Base-by-base conservation (phyloP, 2,329 filamentous ascomycete genomes). In the Falciphora oryzae region DNA sequence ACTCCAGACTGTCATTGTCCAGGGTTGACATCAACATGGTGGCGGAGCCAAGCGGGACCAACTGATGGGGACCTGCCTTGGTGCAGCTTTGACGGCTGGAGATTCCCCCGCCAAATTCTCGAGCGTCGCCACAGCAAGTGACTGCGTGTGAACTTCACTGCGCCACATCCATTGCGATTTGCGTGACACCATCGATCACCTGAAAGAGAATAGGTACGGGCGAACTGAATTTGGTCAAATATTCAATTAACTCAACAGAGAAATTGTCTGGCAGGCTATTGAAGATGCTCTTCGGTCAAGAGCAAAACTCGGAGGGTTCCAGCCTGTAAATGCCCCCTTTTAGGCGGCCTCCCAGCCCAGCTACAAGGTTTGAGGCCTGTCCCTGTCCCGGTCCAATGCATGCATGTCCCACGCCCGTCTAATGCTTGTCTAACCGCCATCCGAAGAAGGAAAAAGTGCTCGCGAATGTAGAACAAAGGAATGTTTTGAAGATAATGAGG, bases 21-120 rank as follows among this genome's bases (percentile, higher is more conserved):
- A 14, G 22, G 58, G 29, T 38, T 60, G 58, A 60, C 58, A 60
- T 60, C 58, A 60, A 38, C 58, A 60, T 28, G 28, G 58, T 60
- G 58, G 58, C 58, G 58, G 28, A 60, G 58, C 4, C 31, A 13
- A 8, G 57, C 7, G 5, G 13, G 57, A 22, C 57, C 25, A 22
- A 2, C 57, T 58, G 27, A 27, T 58, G 57, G 57, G 7, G 57
- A 0, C 58, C 29, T 31, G 13, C 4, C 6, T 10, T n/a, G 18
- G 3, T n/a, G 18, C 18, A 27, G 16, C 53, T 14, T 35, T 35
- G 32, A 35, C 44, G 11, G 11, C 16, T 7, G 14, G 25, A 60
- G 58, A 13, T 22, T 38, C 4, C 58, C 29, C 28, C 58, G 58
- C 14, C 14, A 28, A 27, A 6, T 27, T 29, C 57, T 25, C 57